A percentile compares a stretch with the other conserved stretches of the same genome.
Conservation (phyloP, 768 basidiomycete species). For the Trametes elegans region DNA sequence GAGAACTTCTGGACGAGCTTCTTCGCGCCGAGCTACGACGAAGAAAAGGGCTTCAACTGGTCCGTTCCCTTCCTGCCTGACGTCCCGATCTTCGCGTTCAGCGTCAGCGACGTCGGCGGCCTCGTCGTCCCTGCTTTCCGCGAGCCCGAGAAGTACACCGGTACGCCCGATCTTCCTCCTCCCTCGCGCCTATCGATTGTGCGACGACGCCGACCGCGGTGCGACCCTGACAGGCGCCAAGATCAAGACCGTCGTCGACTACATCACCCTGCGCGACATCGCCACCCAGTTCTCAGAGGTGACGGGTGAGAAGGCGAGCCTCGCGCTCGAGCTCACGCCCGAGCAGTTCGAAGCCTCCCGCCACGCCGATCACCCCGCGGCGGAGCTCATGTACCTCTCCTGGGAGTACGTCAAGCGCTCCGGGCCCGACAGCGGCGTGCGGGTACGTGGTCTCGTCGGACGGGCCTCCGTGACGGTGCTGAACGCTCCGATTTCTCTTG, state of each 20-base stretch:
- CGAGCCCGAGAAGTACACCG: constrained; percentile 9
- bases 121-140: constrained; percentile 11
- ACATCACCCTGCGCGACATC: constrained; percentile 5
- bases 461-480: neutral
- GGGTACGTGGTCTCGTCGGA: neutral
- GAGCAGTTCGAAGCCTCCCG: constrained; percentile 7
- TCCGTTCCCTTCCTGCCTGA: constrained; percentile 7
- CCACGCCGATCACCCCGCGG: constrained; percentile 5
- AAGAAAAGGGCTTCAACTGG: constrained; percentile 12
- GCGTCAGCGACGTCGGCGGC: constrained; percentile 6
- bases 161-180: neutral
- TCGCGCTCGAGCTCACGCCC: constrained; percentile 11
- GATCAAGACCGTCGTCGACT: constrained; percentile 13
- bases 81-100: constrained; percentile 9
- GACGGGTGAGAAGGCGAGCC: constrained; percentile 12
- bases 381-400: constrained; percentile 11
- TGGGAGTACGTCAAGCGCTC: constrained; percentile 6
- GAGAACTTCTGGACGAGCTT: constrained; percentile 15
- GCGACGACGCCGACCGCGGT: neutral
- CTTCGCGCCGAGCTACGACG: constrained; percentile 13
- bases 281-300: constrained; percentile 7
- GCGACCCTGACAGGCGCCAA: neutral
- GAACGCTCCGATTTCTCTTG: neutral
- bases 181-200: neutral
- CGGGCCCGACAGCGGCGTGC: neutral